phyloP scores from a whole-genome alignment of 2,329 filamentous ascomycete genomes.

The Colletotrichum phormii region DNA sequence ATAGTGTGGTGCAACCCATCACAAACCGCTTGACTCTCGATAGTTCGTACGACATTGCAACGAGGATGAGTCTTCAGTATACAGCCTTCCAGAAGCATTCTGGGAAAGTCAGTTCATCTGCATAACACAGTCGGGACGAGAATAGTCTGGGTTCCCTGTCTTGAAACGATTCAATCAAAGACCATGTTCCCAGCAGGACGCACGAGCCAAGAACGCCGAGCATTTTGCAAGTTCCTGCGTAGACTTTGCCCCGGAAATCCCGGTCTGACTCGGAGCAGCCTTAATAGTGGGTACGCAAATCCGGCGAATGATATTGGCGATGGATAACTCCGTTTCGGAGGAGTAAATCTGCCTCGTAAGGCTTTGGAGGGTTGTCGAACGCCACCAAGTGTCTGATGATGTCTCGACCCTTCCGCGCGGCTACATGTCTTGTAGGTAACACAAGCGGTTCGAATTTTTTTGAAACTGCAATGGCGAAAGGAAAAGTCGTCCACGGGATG shows the following conservation, averaged over 20 bases:
- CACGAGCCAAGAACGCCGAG: neutral
- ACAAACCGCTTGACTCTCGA: neutral
- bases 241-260: neutral
- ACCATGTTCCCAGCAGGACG: neutral
- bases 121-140: neutral
- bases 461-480: neutral
- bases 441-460: neutral
- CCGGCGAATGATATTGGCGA: neutral
- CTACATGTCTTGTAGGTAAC: neutral
- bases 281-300: neutral
- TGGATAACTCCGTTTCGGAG: neutral
- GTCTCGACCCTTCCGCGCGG: neutral
- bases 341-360: slow-evolving; percentile 27
- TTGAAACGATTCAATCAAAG: neutral
- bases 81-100: neutral
- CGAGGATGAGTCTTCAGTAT: neutral
- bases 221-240: neutral
- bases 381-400: neutral
- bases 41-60: neutral
- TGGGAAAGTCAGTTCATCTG: neutral
- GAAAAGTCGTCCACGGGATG: neutral
- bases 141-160: slow-evolving; percentile 11
- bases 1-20: neutral
- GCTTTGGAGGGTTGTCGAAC: neutral
- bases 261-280: slow-evolving; percentile 13